Conservation (phyloP, 768 basidiomycete genomes). For the Phlebiopsis flavidoalba region DNA sequence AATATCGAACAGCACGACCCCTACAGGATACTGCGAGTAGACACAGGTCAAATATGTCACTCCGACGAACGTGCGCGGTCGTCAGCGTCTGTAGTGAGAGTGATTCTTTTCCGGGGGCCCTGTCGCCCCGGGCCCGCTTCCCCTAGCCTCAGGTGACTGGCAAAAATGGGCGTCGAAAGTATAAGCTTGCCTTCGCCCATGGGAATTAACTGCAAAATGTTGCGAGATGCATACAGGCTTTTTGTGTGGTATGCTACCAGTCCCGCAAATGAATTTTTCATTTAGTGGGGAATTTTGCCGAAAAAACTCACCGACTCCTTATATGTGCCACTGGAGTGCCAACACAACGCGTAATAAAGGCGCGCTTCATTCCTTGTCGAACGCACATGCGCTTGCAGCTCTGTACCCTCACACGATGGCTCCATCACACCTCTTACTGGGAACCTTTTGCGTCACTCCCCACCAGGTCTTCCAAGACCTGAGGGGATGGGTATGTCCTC, state of each 20-base stretch:
- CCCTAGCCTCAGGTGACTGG: background rate
- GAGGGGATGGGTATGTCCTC: too few species aligned
- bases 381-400: background rate
- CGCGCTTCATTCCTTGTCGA: background rate
- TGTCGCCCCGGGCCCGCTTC: background rate
- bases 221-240: background rate
- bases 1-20: background rate
- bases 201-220: background rate
- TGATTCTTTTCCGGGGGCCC: background rate
- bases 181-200: background rate
- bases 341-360: slow-evolving; percentile 13
- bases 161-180: background rate
- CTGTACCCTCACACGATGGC: background rate
- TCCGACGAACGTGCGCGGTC: slow-evolving; percentile 26
- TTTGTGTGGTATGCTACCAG: background rate
- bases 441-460: too few species aligned
- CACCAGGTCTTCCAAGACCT: too few species aligned
- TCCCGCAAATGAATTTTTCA: background rate
- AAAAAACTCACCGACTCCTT: background rate
- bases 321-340: slow-evolving; percentile 1
- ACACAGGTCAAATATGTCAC: slow-evolving; percentile 12
- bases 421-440: background rate
- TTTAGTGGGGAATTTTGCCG: background rate
- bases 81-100: slow-evolving; percentile 14
- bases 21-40: background rate